phyloP scores from a whole-genome alignment of 495 filamentous ascomycete genomes.

The Hamigera avellanea region DNA sequence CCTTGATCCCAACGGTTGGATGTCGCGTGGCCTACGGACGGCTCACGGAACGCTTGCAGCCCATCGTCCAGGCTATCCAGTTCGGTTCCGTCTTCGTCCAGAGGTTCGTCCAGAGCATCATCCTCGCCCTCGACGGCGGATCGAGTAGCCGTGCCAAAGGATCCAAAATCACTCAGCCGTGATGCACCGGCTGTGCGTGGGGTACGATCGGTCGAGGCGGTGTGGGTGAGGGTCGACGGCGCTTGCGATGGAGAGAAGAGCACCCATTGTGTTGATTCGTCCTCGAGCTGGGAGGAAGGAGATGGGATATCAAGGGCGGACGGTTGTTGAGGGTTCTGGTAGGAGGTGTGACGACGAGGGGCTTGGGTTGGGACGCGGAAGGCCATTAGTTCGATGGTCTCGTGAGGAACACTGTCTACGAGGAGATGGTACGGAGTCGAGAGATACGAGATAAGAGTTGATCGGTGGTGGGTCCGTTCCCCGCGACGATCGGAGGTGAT shows the following conservation, averaged over 20 bases:
- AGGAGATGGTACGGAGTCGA: too few relatives aligned
- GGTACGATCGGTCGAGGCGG: constrained; percentile 61
- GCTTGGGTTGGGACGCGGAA: constrained; percentile 68
- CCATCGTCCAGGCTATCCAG: constrained; percentile 87
- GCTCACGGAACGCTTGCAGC: constrained; percentile 69
- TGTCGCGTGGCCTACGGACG: constrained; percentile 42
- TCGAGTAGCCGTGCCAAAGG: constrained; percentile 52
- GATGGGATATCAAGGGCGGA: constrained; percentile 25
- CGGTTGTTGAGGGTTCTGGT: constrained; percentile 32
- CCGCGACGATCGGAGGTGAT: too few relatives aligned
- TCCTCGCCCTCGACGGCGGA: constrained; percentile 38
- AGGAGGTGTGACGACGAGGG: constrained; percentile 45
- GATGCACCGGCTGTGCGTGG: constrained; percentile 62
- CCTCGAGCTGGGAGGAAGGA: constrained; percentile 26
- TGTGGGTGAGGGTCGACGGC: constrained; percentile 51
- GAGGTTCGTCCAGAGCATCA: constrained; percentile 40
- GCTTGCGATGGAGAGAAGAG: constrained; percentile 71
- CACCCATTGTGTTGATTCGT: constrained; percentile 88
- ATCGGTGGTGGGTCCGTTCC: too few relatives aligned
- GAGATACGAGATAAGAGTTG: too few relatives aligned
- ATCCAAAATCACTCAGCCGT: constrained; percentile 76
- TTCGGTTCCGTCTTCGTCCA: constrained; percentile 57
- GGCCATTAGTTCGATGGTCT: constrained; percentile 49
- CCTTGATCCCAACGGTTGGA: constrained; percentile 37
- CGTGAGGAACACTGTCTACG: too few relatives aligned